Conservation (phyloP, 129 eudicot species). For the Tagetes patula region DNA sequence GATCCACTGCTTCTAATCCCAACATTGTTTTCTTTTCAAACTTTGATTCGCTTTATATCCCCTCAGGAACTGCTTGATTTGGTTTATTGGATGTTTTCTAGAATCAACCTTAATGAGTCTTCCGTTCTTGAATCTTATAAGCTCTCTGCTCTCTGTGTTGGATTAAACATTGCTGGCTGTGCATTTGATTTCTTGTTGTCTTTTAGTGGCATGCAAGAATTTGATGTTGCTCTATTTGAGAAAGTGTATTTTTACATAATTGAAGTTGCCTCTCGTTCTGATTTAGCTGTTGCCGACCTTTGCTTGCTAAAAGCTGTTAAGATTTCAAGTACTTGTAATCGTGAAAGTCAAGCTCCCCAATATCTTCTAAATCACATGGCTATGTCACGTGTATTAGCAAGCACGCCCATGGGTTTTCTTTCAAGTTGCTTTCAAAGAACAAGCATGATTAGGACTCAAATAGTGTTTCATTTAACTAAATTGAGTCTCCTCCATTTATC, state of each 20-base stretch:
- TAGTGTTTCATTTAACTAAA: constrained; percentile 49
- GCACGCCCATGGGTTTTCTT: constrained; percentile 54
- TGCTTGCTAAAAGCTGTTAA: constrained; percentile 77
- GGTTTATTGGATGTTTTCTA: constrained; percentile 59
- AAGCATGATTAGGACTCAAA: constrained; percentile 45
- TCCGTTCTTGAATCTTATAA: constrained; percentile 35
- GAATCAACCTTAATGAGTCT: constrained; percentile 34
- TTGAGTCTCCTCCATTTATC: constrained; percentile 68
- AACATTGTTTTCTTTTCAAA: constrained; percentile 50
- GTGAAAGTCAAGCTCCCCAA: constrained; percentile 29
- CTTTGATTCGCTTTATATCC: constrained; percentile 60
- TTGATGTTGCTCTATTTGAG: constrained; percentile 55
- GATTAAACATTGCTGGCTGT: constrained; percentile 60
- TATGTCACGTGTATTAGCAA: constrained; percentile 52
- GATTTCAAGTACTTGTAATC: constrained; percentile 34
- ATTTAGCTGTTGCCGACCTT: constrained; percentile 56
- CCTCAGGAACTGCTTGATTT: constrained; percentile 82
- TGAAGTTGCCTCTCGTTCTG: constrained; percentile 42
- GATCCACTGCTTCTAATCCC: constrained; percentile 55
- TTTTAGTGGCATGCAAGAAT: constrained; percentile 31
- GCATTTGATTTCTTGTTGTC: constrained; percentile 52
- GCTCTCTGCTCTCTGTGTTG: constrained; percentile 49
- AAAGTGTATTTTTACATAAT: constrained; percentile 49
- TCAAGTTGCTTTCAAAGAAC: constrained; percentile 51
- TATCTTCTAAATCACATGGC: constrained; percentile 44